Evolutionary conservation across 305 asterid species (phyloP), one percentile per base, ranked within the genome.

Genomic region (Plantago lanceolata): DNA sequence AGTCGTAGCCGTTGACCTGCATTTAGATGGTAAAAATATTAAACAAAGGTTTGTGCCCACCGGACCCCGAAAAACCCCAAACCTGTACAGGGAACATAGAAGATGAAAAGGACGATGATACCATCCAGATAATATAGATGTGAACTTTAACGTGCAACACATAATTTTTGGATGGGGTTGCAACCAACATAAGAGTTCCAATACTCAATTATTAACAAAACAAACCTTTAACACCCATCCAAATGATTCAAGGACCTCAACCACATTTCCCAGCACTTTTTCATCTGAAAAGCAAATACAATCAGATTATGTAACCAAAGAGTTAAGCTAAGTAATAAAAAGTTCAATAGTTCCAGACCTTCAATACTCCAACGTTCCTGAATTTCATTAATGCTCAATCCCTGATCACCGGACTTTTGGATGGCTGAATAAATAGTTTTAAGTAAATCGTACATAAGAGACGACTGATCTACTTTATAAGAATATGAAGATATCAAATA

Each of bases 361-460:
- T 81, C 74, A 40, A 71, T 67, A 59, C 78, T 78, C 68, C 82
- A 73, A 71, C 75, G 68, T 74, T 75, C 71, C 68, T 81, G 69
- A 75, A 84, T 82, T 69, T 87, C 95, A 75, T 78, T 73, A 84
- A 85, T 79, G 85, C 87, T 81, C 81, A 93, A 78, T 63, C 99
- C 99, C 68, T 83, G 95, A 76, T 93, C 99, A 62, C 99, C 99
- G 73, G 90, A 81, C 76, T 76, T 87, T 76, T 83, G 95, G 73
- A 89, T 85, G 67, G 94, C 87, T 64, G 88, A 80, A 80, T 82
- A 83, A 57, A 89, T 80, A 63, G 82, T 75, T 80, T 73, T 85
- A 75, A 89, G 85, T 13, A 75, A 73, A 71, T 79, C 73, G 6
- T 96, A 87, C 70, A 69, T 72, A 64, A 78, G 68, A 72, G 52